phyloP scores from a whole-genome alignment of 805 yeast genomes.

The Wickerhamomyces ciferrii region DNA sequence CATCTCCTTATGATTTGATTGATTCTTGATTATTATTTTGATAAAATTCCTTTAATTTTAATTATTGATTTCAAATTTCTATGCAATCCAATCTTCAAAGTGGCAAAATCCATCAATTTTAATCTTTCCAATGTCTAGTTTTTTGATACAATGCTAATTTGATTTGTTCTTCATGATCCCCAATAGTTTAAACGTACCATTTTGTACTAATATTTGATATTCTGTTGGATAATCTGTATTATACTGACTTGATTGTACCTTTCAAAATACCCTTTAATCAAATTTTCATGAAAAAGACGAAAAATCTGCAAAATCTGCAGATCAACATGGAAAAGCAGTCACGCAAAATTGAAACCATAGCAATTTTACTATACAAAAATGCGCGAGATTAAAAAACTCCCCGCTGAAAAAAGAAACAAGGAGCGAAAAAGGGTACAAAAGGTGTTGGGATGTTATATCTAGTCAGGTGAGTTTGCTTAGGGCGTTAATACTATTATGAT shows the following conservation, averaged over 20 bases:
- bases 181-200: background rate
- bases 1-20: too few species aligned
- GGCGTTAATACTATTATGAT: too few species aligned
- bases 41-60: too few species aligned
- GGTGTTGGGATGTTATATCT: too few species aligned
- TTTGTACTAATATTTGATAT: background rate
- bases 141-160: background rate
- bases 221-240: background rate
- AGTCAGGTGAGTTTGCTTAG: too few species aligned
- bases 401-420: too few species aligned
- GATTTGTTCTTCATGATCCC: background rate
- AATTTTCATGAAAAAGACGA: background rate
- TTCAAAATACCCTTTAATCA: background rate
- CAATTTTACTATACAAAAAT: too few species aligned
- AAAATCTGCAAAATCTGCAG: too few species aligned
- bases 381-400: too few species aligned
- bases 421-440: too few species aligned
- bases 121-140: background rate
- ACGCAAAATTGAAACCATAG: too few species aligned
- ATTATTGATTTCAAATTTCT: too few species aligned
- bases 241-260: background rate
- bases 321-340: background rate
- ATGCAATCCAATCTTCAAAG: background rate
- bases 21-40: background rate
- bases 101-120: background rate